Evolutionary conservation across 2,329 filamentous ascomycete species (phyloP).

Genomic region (Paracoccidioides lutzii): DNA sequence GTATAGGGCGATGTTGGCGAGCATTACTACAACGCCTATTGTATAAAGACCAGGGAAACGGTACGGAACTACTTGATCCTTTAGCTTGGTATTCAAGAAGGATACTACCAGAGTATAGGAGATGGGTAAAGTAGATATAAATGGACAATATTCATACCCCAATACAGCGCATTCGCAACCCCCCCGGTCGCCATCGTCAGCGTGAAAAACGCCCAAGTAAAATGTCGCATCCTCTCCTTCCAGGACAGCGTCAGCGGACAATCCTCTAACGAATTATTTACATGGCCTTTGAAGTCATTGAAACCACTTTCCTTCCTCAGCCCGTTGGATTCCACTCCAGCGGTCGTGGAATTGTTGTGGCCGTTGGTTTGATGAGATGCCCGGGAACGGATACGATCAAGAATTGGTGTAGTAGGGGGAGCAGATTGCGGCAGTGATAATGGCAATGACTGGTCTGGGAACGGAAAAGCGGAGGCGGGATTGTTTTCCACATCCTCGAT

Average conservation of each 20-base stretch:
- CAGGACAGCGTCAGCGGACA: slow-evolving; percentile 28
- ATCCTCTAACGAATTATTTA: slow-evolving; percentile 7
- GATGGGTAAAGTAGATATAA: not conserved
- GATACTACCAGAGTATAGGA: not conserved
- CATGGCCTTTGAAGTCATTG: slow-evolving; percentile 12
- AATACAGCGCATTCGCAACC: slow-evolving; percentile 46
- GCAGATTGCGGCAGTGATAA: not conserved
- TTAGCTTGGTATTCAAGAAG: slow-evolving; percentile 8
- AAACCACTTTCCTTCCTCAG: not conserved
- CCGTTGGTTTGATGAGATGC: not conserved
- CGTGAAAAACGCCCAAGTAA: slow-evolving; percentile 71
- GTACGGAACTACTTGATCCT: slow-evolving; percentile 35
- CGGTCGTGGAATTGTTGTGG: not conserved
- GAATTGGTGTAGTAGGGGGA: not conserved
- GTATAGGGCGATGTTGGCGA: slow-evolving; percentile 53
- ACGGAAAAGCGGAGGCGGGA: slow-evolving; percentile 8
- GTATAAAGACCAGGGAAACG: slow-evolving; percentile 43
- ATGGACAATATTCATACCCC: slow-evolving; percentile 33
- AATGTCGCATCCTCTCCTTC: slow-evolving; percentile 46
- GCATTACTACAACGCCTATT: slow-evolving; percentile 48
- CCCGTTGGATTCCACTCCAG: not conserved
- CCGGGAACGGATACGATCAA: not conserved
- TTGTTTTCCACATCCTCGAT: slow-evolving; percentile 29
- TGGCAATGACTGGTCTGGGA: slow-evolving; percentile 5
- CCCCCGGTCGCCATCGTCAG: slow-evolving; percentile 51